phyloP scores from a whole-genome alignment of 2,329 filamentous ascomycete species.

The Ustulina deusta region DNA sequence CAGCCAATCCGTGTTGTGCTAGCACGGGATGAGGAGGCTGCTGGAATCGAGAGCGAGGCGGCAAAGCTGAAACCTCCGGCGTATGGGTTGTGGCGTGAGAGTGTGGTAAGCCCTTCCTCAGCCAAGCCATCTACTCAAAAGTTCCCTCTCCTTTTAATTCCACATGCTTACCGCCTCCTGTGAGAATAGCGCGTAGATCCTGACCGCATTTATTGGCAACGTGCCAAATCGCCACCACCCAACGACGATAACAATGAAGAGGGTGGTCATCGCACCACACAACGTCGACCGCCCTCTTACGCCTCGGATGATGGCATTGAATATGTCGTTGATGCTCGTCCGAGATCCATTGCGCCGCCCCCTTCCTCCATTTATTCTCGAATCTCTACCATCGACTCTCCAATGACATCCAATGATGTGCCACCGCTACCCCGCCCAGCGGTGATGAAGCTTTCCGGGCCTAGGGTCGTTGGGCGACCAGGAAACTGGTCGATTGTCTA shows the following conservation, averaged over 20 bases:
- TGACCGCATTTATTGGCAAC: slow-evolving; percentile 83
- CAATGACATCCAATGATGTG: slow-evolving; percentile 60
- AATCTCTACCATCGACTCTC: slow-evolving; percentile 53
- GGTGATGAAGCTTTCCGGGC: slow-evolving; percentile 52
- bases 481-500: slow-evolving; percentile 11
- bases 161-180: slow-evolving; percentile 22
- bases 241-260: slow-evolving; percentile 7
- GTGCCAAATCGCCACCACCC: slow-evolving; percentile 59
- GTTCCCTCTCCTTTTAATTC: background rate
- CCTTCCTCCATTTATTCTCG: slow-evolving; percentile 36
- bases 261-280: slow-evolving; percentile 42
- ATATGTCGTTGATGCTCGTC: slow-evolving; percentile 76
- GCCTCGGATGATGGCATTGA: slow-evolving; percentile 78
- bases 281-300: slow-evolving; percentile 77
- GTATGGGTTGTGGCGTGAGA: slow-evolving; percentile 86
- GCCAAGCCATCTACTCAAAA: background rate
- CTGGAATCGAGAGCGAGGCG: slow-evolving; percentile 65
- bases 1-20: slow-evolving; percentile 82
- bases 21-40: slow-evolving; percentile 78
- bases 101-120: slow-evolving; percentile 72
- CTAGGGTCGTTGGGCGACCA: slow-evolving; percentile 12
- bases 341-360: slow-evolving; percentile 65
- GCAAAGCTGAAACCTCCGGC: slow-evolving; percentile 78
- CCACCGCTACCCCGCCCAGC: slow-evolving; percentile 63
- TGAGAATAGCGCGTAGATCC: slow-evolving; percentile 77